phyloP scores from a whole-genome alignment of 1,284 basidiomycete species.

The Puccinia hordei region DNA sequence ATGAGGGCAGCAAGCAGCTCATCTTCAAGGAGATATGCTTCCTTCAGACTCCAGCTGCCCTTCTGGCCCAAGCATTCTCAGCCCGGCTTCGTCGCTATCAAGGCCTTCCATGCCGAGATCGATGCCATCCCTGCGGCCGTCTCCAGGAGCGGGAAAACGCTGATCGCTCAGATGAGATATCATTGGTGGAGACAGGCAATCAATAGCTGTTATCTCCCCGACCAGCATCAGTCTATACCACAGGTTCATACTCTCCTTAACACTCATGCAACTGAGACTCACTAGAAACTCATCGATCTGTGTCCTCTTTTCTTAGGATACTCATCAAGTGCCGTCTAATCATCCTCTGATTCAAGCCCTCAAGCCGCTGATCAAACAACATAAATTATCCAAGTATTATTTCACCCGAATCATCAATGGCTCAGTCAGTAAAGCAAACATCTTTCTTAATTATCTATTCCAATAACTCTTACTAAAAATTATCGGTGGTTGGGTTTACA shows the following conservation, averaged over 20 bases:
- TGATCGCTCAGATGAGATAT: conserved; percentile 2
- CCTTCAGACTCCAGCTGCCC: conserved; percentile 25
- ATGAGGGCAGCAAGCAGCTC: no score
- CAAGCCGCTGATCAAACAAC: background rate
- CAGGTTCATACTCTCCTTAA: background rate
- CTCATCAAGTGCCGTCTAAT: background rate
- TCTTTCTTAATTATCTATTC: background rate
- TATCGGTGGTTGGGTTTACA: background rate
- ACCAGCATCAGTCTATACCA: no score
- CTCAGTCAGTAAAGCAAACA: background rate
- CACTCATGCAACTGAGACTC: no score
- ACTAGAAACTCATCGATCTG: no score
- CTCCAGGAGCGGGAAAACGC: background rate
- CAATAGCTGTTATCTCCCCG: conserved; percentile 1
- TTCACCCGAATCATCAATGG: conserved; percentile 32
- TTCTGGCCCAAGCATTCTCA: background rate
- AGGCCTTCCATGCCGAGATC: conserved; percentile 19
- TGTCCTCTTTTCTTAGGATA: background rate
- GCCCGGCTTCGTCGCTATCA: conserved; percentile 28
- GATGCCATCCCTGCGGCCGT: background rate
- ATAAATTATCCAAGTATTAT: conserved; percentile 38
- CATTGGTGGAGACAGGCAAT: conserved; percentile 45
- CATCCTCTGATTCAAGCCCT: conserved; percentile 28
- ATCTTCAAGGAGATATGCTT: no score
- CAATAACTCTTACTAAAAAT: no score